Evolutionary conservation across 495 filamentous ascomycete species (phyloP).

Genomic region (Penicillium daleae): DNA sequence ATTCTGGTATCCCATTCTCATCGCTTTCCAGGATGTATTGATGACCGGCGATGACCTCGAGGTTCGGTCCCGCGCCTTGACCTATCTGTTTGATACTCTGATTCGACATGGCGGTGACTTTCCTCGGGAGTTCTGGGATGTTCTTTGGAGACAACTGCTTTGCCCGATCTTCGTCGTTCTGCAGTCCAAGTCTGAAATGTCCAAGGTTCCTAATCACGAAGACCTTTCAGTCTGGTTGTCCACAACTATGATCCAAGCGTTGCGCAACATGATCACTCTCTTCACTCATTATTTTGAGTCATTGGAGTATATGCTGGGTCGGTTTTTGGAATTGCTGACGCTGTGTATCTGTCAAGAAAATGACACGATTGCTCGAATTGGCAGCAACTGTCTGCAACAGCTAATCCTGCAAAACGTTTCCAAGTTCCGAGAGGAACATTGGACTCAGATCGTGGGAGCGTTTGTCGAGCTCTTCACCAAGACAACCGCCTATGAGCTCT

Average conservation of each 20-base stretch:
- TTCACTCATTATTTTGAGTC: conserved; percentile 98
- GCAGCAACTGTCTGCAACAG: conserved; percentile 96
- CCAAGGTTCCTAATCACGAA: conserved; percentile 88
- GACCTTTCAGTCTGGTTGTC: conserved; percentile 98
- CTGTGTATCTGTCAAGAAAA: conserved; percentile 99
- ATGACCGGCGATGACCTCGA: conserved; percentile 99
- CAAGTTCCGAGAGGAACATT: conserved; percentile 86
- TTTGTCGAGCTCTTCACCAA: conserved; percentile 95
- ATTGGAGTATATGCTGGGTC: conserved; percentile 93
- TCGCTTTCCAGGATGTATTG: conserved; percentile 96
- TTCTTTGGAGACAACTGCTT: conserved; percentile 92
- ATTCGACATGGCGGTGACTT: conserved; percentile 90
- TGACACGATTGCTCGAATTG: conserved; percentile 96
- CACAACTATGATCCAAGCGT: conserved; percentile 98
- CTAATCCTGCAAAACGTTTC: conserved; percentile 93
- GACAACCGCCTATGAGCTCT: conserved; percentile 92
- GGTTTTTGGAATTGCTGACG: conserved; percentile 89
- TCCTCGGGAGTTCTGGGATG: conserved; percentile 96
- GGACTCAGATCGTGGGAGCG: conserved; percentile 89
- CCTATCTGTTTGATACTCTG: conserved; percentile 93
- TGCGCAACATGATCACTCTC: conserved; percentile 96
- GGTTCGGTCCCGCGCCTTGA: conserved; percentile 84
- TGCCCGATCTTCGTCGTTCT: conserved; percentile 99
- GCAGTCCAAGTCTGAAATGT: conserved; percentile 93
- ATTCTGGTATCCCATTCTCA: conserved; percentile 97